Percentiles rank a stretch among this genome's conserved stretches.
Evolutionary conservation across 345 rosid species (phyloP).

Genomic region (Streptanthus diversifolius): DNA sequence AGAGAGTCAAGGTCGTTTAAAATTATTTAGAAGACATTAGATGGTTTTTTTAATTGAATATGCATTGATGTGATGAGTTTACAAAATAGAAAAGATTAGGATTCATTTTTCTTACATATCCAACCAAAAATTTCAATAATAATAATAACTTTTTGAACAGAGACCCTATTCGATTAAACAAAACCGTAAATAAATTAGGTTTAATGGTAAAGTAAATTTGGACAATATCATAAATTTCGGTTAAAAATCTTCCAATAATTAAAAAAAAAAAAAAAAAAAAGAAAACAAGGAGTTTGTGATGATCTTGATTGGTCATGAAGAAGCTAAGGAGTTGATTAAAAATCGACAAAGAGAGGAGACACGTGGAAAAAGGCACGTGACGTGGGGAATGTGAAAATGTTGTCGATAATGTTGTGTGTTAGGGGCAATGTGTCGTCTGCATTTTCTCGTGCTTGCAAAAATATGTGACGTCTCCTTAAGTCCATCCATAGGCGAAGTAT

Average conservation of each 20-base stretch:
- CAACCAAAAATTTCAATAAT: too few relatives aligned
- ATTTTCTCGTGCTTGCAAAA: constrained; percentile 32
- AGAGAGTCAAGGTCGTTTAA: neutral
- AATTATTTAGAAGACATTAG: too few relatives aligned
- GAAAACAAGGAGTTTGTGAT: neutral
- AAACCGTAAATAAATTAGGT: too few relatives aligned
- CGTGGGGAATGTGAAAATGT: constrained; percentile 31
- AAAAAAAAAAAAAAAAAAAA: neutral
- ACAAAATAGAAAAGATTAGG: too few relatives aligned
- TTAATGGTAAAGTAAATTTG: too few relatives aligned
- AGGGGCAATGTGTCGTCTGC: constrained; percentile 15
- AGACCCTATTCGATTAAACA: neutral
- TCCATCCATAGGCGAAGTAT: constrained; percentile 28
- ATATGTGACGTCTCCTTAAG: constrained; percentile 30
- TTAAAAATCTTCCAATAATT: neutral
- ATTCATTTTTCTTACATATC: too few relatives aligned
- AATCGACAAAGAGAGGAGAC: constrained; percentile 24
- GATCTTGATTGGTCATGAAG: constrained; percentile 4
- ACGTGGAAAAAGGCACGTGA: constrained; percentile 40
- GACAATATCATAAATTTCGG: too few relatives aligned
- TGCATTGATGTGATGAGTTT: too few relatives aligned
- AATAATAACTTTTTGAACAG: too few relatives aligned
- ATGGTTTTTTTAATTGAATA: too few relatives aligned
- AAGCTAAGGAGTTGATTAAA: constrained; percentile 14
- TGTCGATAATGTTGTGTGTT: constrained; percentile 16